Conservation (phyloP, 352 stramenopile species). For the Phytopythium litorale region DNA sequence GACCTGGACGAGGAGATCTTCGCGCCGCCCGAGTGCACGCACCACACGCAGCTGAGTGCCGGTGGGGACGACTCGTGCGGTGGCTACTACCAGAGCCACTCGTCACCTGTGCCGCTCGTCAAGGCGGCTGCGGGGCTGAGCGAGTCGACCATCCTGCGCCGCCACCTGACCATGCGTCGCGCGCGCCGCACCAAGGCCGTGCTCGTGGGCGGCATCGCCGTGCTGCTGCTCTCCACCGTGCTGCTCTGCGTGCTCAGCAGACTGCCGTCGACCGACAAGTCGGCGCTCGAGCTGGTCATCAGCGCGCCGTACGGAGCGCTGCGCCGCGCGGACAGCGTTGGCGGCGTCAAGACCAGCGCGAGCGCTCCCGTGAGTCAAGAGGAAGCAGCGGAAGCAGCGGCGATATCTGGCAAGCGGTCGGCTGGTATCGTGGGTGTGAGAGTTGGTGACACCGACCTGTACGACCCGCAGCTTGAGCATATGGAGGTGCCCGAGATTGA, state of each 20-base stretch:
- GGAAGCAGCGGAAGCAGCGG: not conserved
- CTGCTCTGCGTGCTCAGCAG: constrained; percentile 4
- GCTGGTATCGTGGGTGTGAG: not conserved
- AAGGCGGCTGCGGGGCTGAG: constrained; percentile 5
- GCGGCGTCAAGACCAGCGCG: not conserved
- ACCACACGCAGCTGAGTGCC: not conserved
- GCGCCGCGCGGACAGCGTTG: not conserved
- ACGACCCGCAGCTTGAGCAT: constrained; percentile 1
- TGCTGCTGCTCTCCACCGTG: constrained; percentile 2
- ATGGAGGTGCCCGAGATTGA: not conserved
- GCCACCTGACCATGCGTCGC: constrained; percentile 15
- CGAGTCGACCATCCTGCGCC: constrained; percentile 23
- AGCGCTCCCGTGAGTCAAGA: constrained; percentile 2
- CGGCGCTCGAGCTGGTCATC: constrained; percentile 2
- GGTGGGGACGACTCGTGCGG: not conserved
- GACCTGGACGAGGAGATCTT: constrained; percentile 33
- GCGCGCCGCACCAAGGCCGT: constrained; percentile 17
- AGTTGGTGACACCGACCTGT: constrained; percentile 5
- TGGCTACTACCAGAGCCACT: constrained; percentile 21
- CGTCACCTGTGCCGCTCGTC: constrained; percentile 15
- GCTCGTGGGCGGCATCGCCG: not conserved
- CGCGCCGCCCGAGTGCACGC: constrained; percentile 15
- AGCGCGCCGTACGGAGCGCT: constrained; percentile 2
- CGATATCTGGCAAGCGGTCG: not conserved
- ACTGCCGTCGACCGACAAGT: constrained; percentile 5